Evolutionary conservation across 164 flowering plant species (phyloP).

Genomic region (Vitis vinifera): DNA sequence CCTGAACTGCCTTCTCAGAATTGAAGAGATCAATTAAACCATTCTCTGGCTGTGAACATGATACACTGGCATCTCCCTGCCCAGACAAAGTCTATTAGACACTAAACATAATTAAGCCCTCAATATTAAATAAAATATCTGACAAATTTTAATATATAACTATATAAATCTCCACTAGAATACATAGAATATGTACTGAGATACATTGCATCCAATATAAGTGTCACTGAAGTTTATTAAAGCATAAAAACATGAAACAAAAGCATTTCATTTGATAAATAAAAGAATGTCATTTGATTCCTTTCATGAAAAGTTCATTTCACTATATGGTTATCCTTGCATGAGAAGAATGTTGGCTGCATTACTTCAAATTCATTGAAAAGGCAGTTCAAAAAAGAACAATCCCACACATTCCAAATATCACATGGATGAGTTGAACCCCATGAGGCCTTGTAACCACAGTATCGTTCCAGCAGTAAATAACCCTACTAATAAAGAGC

Average conservation of each 20-base stretch:
- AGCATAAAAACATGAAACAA: background rate
- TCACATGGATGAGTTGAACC: no score
- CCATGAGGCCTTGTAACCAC: no score
- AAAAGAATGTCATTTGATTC: background rate
- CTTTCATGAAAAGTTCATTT: background rate
- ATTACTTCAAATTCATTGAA: no score
- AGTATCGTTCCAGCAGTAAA: background rate
- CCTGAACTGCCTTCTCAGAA: constrained; percentile 67
- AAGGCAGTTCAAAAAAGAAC: no score
- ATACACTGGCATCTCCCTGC: constrained; percentile 48
- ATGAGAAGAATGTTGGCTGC: background rate
- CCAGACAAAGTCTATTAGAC: constrained; percentile 12
- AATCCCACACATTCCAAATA: no score
- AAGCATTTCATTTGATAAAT: background rate
- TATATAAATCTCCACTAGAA: background rate
- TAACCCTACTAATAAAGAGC: background rate
- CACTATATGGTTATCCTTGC: background rate
- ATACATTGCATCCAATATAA: background rate
- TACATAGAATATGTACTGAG: background rate
- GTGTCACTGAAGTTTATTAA: background rate
- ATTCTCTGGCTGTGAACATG: constrained; percentile 49
- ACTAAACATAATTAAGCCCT: background rate
- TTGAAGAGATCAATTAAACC: constrained; percentile 44
- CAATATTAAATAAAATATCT: no score
- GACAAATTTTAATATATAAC: background rate